Evolutionary conservation across 2,329 filamentous ascomycete species (phyloP), one percentile per base, ranked within the genome.

Genomic region (Chaetoscypha palmicola): DNA sequence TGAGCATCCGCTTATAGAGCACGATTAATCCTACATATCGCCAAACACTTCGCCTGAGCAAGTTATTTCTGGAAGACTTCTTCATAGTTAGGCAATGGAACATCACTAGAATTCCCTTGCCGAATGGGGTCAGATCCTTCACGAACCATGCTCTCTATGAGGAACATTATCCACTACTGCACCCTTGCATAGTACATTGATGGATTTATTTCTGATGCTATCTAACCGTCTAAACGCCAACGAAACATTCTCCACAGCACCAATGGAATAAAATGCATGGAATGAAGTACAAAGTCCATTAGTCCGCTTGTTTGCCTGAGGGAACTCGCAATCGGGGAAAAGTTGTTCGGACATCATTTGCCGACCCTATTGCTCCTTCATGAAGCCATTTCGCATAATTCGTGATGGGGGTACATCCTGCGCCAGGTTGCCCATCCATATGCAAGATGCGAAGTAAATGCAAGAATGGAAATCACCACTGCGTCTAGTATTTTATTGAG

Each of bases 401-500:
- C n/a, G n/a, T 30, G 35, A 19, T 23, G 42, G 32, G 35, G 35
- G 45, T 41, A 38, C 33, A 41, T 41, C 42, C 45, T 43, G 33
- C 46, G 31, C 41, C 43, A 52, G 42, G 40, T 31, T 49, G 30
- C 28, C 41, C 46, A 37, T 28, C 19, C 47, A 32, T 41, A 53
- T 50, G 53, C 49, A 48, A 48, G 21, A 51, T 48, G 39, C 37
- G 38, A 48, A 47, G 46, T 38, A 43, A 43, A 43, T 26, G 23
- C 11, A 44, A 31, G 21, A n/a, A 21, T 28, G 35, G 17, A 26
- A 19, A 26, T 30, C 4, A 32, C 22, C n/a, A 30, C 36, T 19
- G 37, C n/a, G 37, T 12, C 24, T 28, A 28, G 23, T 33, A 16
- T n/a, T 46, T 58, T 90, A 92, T 77, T 92, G 86, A 24, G 85